These are phyloP conservation scores for Agrocybe pediades DNA, from an alignment of 768 basidiomycete species.

Conservation along the genomic window DNA sequence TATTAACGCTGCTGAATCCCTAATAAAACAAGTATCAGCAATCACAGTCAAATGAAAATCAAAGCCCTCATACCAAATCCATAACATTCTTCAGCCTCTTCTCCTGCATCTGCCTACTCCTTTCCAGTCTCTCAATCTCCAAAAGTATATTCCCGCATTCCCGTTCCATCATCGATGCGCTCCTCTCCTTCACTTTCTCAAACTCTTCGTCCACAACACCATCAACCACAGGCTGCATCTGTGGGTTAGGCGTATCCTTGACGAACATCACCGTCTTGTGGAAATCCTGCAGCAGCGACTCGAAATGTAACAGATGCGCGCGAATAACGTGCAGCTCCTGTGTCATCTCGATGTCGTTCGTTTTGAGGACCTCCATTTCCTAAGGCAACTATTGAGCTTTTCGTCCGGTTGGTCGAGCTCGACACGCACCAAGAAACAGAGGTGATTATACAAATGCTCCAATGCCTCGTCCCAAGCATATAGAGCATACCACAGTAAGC, in stretches of 20 bases:
- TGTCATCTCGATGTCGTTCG: slow-evolving; percentile 44
- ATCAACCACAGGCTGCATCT: slow-evolving; percentile 26
- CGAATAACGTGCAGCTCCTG: slow-evolving; percentile 57
- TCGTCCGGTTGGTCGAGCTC: background rate
- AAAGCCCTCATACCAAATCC: slow-evolving; percentile 37
- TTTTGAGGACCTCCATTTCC: slow-evolving; percentile 47
- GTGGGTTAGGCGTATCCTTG: slow-evolving; percentile 47
- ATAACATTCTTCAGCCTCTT: slow-evolving; percentile 52
- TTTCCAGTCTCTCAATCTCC: slow-evolving; percentile 52
- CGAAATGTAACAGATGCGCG: slow-evolving; percentile 60
- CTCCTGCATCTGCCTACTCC: slow-evolving; percentile 40
- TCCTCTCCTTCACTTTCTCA: slow-evolving; percentile 6
- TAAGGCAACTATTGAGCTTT: slow-evolving; percentile 15
- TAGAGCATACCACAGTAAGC: slow-evolving; percentile 57
- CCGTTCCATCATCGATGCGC: slow-evolving; percentile 29
- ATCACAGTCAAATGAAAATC: background rate
- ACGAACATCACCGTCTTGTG: slow-evolving; percentile 53
- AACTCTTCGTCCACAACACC: background rate
- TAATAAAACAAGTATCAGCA: slow-evolving; percentile 19
- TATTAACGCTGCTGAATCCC: slow-evolving; percentile 50
- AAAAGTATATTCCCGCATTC: slow-evolving; percentile 50
- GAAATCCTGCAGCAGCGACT: slow-evolving; percentile 55
- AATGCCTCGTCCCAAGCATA: slow-evolving; percentile 65
- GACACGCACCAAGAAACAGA: slow-evolving; percentile 41
- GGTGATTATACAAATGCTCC: slow-evolving; percentile 51